These are phyloP conservation scores for Sphagnum tenellum DNA, from an alignment of 225 moss, liverwort and hornwort genomes.

Conservation along the genomic window DNA sequence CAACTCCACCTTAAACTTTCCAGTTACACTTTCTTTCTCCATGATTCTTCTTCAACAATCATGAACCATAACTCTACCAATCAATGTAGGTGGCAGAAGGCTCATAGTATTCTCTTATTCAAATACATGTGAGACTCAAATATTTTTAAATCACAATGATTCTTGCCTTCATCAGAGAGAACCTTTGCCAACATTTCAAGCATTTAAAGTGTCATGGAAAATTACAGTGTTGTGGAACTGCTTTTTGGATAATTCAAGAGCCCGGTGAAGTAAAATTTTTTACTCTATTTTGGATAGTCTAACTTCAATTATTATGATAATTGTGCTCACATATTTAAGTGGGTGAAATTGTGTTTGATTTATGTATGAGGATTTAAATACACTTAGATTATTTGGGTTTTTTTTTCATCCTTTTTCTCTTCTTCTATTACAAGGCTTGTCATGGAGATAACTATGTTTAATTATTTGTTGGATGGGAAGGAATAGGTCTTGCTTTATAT, in stretches of 20 bases:
- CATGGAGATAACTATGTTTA: background rate
- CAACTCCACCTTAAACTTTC: no score
- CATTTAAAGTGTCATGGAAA: no score
- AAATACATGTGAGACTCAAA: no score
- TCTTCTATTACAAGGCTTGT: background rate
- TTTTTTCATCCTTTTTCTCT: background rate
- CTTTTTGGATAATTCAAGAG: background rate
- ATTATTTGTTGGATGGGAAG: background rate
- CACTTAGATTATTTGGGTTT: background rate
- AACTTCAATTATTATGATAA: background rate
- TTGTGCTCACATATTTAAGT: background rate
- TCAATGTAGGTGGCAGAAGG: no score
- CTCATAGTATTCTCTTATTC: no score
- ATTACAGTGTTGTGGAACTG: no score
- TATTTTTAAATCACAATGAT: no score
- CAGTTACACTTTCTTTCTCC: no score
- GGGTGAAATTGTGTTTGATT: background rate
- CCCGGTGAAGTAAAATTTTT: background rate
- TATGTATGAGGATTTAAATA: background rate
- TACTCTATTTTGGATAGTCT: background rate
- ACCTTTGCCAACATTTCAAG: no score
- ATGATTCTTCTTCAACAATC: no score
- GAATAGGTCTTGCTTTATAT: constrained; percentile 1
- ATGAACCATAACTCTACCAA: no score
- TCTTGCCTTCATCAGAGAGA: no score